A percentile compares a stretch with the other conserved stretches of the same genome.
phyloP scores from a whole-genome alignment of 441 rosid species.

The Jatropha podagrica region DNA sequence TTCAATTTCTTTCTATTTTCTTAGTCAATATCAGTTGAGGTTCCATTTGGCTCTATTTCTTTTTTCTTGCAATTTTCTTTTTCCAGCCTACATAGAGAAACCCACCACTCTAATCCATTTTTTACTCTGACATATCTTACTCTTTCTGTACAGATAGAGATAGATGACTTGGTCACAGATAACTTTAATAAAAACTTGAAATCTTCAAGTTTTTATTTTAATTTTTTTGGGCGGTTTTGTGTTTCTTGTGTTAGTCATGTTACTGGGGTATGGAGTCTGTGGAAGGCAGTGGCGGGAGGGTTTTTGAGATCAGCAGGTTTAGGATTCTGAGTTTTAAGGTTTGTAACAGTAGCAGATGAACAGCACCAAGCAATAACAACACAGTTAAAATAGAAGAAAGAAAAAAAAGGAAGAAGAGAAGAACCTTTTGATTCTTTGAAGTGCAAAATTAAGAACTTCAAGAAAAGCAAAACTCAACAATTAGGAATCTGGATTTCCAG shows the following conservation, averaged over 20 bases:
- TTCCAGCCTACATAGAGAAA: constrained; percentile 19
- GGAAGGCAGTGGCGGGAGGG: constrained; percentile 44
- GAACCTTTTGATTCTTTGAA: constrained; percentile 1
- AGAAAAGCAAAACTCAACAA: constrained; percentile 26
- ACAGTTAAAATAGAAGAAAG: constrained; percentile 11
- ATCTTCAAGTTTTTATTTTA: neutral
- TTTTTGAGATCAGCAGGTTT: constrained; percentile 55
- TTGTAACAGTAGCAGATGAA: constrained; percentile 37
- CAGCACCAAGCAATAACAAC: constrained; percentile 30
- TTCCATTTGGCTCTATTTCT: neutral
- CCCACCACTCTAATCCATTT: constrained; percentile 11
- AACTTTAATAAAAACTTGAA: neutral
- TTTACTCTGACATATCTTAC: constrained; percentile 9
- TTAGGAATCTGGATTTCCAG: constrained; percentile 45
- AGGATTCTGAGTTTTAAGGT: constrained; percentile 45
- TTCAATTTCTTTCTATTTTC: neutral
- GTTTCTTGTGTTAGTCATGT: constrained; percentile 19
- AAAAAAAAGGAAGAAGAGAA: constrained; percentile 17
- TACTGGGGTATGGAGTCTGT: constrained; percentile 41
- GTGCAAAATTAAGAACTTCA: constrained; percentile 11
- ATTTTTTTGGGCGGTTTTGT: constrained; percentile 13
- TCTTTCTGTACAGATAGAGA: constrained; percentile 3
- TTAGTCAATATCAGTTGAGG: neutral
- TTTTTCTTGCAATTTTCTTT: neutral
- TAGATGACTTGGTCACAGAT: constrained; percentile 3